Conservation (phyloP, 768 basidiomycete species). For the Rhizopogon rudus region DNA sequence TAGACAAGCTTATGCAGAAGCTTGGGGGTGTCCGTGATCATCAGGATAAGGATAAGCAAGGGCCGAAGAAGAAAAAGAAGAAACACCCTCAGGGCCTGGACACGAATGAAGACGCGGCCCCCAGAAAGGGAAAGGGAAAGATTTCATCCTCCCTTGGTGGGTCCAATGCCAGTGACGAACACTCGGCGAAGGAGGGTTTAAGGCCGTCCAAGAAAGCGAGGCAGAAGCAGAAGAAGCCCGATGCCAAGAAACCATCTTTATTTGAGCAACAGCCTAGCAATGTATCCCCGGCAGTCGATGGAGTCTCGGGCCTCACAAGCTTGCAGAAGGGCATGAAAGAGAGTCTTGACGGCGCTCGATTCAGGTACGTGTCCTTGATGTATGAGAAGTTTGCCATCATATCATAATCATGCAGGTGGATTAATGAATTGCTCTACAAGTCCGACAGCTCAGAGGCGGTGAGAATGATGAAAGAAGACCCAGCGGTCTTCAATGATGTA, state of each 20-base stretch:
- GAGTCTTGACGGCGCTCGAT: constrained; percentile 81
- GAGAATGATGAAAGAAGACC: constrained; percentile 80
- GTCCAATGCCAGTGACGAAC: neutral
- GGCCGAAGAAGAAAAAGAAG: constrained; percentile 17
- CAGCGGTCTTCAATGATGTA: constrained; percentile 80
- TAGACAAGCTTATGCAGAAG: constrained; percentile 58
- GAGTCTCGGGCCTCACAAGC: constrained; percentile 45
- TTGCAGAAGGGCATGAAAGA: constrained; percentile 78
- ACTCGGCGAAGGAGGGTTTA: neutral
- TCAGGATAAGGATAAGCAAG: constrained; percentile 4
- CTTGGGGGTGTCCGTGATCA: constrained; percentile 25
- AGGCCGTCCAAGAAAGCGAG: constrained; percentile 9
- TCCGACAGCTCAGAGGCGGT: constrained; percentile 70
- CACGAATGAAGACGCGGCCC: neutral
- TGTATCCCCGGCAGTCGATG: constrained; percentile 8
- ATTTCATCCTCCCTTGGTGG: neutral
- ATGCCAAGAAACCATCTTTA: constrained; percentile 12
- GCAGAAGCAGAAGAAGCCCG: constrained; percentile 14
- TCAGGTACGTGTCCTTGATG: constrained; percentile 48
- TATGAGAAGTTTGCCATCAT: neutral
- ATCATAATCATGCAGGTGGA: constrained; percentile 46
- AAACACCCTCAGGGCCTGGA: neutral
- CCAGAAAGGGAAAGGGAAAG: constrained; percentile 5
- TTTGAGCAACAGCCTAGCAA: constrained; percentile 17
- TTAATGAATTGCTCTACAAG: constrained; percentile 93